Conservation (phyloP, 768 basidiomycete genomes). For the Cystobasidium onofrii region DNA sequence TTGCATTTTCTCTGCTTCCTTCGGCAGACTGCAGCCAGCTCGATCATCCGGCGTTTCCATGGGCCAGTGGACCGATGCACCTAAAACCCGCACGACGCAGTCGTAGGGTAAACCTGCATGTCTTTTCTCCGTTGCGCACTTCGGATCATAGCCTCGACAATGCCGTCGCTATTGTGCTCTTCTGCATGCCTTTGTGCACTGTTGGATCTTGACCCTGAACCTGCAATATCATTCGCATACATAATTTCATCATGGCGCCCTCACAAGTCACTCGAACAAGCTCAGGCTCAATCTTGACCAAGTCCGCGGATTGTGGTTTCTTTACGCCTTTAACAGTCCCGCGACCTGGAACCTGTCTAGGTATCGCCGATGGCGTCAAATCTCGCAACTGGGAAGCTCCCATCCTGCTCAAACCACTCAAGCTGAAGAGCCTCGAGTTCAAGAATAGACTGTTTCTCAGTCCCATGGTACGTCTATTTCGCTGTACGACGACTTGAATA, state of each 20-base stretch:
- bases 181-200: too few relatives aligned
- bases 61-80: too few relatives aligned
- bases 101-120: too few relatives aligned
- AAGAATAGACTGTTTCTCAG: conserved; percentile 60
- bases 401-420: conserved; percentile 59
- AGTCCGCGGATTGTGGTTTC: not conserved
- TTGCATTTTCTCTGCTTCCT: too few relatives aligned
- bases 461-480: conserved; percentile 2
- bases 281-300: not conserved
- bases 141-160: too few relatives aligned
- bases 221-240: too few relatives aligned
- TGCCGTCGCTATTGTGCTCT: too few relatives aligned
- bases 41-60: too few relatives aligned
- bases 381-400: conserved; percentile 45
- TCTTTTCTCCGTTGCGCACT: too few relatives aligned
- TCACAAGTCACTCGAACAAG: not conserved
- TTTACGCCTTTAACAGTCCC: not conserved
- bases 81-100: too few relatives aligned
- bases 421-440: conserved; percentile 57
- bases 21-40: too few relatives aligned
- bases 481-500: not conserved
- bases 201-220: too few relatives aligned
- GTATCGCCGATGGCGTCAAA: not conserved
- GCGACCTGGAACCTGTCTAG: not conserved
- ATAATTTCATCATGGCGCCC: not conserved